Evolutionary conservation across 164 flowering plant species (phyloP).

Genomic region (Aristolochia fimbriata): DNA sequence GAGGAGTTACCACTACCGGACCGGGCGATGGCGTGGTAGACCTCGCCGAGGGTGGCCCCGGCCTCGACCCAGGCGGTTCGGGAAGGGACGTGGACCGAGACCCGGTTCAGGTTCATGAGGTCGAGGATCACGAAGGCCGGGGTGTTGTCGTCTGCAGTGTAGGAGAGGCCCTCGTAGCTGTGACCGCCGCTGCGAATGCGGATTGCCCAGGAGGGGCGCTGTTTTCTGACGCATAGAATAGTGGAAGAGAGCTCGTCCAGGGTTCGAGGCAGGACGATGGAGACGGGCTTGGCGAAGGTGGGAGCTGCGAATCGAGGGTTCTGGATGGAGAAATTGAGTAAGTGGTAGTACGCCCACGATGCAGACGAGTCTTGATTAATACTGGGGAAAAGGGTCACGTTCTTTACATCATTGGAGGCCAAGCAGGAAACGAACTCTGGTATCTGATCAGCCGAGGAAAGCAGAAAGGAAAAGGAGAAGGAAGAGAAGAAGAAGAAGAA

Average conservation of each 20-base stretch:
- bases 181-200: constrained; percentile 22
- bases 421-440: neutral
- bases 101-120: constrained; percentile 19
- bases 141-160: neutral
- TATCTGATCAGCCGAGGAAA: neutral
- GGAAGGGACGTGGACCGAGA: constrained; percentile 12
- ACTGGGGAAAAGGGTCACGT: neutral
- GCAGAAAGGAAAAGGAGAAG: neutral
- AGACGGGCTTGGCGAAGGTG: constrained; percentile 8
- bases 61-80: constrained; percentile 23
- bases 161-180: constrained; percentile 21
- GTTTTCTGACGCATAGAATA: constrained; percentile 14
- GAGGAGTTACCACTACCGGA: constrained; percentile 10
- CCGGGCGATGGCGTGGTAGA: constrained; percentile 14
- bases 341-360: neutral
- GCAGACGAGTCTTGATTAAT: neutral
- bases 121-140: constrained; percentile 17
- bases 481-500: neutral
- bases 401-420: neutral
- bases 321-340: constrained; percentile 17
- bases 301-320: constrained; percentile 16
- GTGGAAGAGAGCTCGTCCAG: constrained; percentile 11
- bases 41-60: constrained; percentile 28
- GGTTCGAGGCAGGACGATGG: constrained; percentile 15
- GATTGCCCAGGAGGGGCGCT: constrained; percentile 9